These are phyloP conservation scores for Crithidia thermophila DNA, from an alignment of 208 protist species.

Conservation along the genomic window DNA sequence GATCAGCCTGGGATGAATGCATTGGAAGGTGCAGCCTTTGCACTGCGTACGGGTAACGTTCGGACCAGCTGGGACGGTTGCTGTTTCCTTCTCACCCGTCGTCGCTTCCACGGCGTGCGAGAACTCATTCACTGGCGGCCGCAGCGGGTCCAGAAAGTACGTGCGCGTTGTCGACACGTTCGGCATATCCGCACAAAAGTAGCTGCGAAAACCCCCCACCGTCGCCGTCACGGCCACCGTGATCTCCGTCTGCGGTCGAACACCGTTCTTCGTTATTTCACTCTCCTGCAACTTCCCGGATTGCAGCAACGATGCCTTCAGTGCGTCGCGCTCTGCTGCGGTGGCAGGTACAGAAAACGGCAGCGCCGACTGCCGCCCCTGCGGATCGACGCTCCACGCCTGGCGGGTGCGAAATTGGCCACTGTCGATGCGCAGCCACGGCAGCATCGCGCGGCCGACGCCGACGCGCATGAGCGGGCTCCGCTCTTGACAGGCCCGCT, in stretches of 20 bases:
- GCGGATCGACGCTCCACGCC: background rate
- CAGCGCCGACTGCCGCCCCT: background rate
- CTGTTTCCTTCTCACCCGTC: too few relatives aligned
- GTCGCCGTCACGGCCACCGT: background rate
- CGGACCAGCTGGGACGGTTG: too few relatives aligned
- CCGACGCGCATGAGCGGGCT: background rate
- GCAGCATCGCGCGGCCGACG: conserved; percentile 7
- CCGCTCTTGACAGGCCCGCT: background rate
- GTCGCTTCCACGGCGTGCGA: too few relatives aligned
- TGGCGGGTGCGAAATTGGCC: background rate
- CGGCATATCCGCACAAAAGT: conserved; percentile 6
- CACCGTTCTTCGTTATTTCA: too few relatives aligned
- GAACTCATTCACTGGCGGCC: background rate
- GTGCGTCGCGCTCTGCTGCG: too few relatives aligned
- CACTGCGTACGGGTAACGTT: too few relatives aligned
- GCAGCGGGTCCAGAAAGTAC: conserved; percentile 7
- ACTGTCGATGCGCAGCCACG: conserved; percentile 10
- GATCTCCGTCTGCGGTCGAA: conserved; percentile 6
- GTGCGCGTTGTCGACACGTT: background rate
- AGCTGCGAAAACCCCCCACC: background rate
- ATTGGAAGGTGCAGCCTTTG: conserved; percentile 12
- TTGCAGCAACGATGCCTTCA: too few relatives aligned
- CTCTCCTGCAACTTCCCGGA: too few relatives aligned
- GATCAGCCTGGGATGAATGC: conserved; percentile 14
- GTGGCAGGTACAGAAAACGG: background rate